These are phyloP conservation scores for Suhomyces vadensis DNA, from an alignment of 805 yeast genomes.

Conservation along the genomic window DNA sequence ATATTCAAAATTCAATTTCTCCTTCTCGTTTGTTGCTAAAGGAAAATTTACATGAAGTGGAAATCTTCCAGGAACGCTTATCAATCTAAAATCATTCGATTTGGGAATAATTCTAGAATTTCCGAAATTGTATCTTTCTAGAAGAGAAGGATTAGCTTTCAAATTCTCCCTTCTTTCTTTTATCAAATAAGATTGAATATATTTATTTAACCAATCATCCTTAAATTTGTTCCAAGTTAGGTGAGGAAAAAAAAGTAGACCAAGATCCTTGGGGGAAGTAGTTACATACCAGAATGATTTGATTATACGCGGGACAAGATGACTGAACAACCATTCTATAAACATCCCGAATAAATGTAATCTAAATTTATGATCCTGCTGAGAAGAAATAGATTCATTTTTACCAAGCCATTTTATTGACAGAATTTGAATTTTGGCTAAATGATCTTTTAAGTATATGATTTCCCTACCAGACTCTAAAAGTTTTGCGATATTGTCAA, in stretches of 20 bases:
- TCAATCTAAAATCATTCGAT: slow-evolving; percentile 55
- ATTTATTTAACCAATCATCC: slow-evolving; percentile 42
- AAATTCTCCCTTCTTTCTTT: slow-evolving; percentile 4
- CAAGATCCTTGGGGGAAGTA: slow-evolving; percentile 37
- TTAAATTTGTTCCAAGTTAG: slow-evolving; percentile 54
- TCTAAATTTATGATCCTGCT: slow-evolving; percentile 44
- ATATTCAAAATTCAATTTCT: slow-evolving; percentile 34
- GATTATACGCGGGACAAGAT: slow-evolving; percentile 48
- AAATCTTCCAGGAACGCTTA: slow-evolving; percentile 49
- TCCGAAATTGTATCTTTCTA: slow-evolving; percentile 32
- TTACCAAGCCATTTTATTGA: slow-evolving; percentile 60
- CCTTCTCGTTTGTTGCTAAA: slow-evolving; percentile 21
- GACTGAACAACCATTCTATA: slow-evolving; percentile 57
- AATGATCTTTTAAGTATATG: not conserved
- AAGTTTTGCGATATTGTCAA: slow-evolving; percentile 35
- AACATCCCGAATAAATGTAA: slow-evolving; percentile 40
- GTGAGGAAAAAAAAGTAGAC: slow-evolving; percentile 55
- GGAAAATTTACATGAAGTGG: slow-evolving; percentile 1
- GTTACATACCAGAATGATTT: slow-evolving; percentile 67
- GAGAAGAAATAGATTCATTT: slow-evolving; percentile 25
- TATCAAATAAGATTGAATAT: slow-evolving; percentile 40
- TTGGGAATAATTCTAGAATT: slow-evolving; percentile 60
- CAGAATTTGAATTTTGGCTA: slow-evolving; percentile 31
- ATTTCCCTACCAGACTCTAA: slow-evolving; percentile 32
- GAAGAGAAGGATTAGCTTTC: slow-evolving; percentile 2